Evolutionary conservation across 139 green algal genomes (phyloP).

Genomic region (Micromonas commoda): DNA sequence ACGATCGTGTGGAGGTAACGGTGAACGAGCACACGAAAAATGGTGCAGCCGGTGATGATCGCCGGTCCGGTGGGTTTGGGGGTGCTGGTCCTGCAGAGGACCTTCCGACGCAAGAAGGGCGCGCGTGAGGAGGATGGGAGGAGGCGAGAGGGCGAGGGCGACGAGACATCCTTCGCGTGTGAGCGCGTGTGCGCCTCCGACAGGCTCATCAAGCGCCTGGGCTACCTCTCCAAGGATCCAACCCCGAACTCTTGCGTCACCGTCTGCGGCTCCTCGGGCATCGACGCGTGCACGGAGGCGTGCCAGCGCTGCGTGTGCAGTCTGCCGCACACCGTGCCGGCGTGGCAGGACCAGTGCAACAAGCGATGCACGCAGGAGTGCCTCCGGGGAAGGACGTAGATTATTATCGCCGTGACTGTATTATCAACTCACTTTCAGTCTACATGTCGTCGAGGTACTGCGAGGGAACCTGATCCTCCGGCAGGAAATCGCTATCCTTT

Average conservation of each 20-base stretch:
- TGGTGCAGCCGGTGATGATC: not conserved
- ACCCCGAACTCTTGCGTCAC: conserved; percentile 84
- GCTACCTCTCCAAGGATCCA: conserved; percentile 72
- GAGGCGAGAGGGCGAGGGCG: conserved; percentile 37
- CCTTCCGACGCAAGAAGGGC: conserved; percentile 1
- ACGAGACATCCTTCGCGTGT: conserved; percentile 74
- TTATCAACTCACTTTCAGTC: no score
- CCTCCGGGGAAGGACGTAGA: conserved; percentile 29
- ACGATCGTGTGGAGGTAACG: no score
- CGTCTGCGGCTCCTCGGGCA: conserved; percentile 76
- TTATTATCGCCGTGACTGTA: no score
- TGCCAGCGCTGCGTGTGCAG: conserved; percentile 77
- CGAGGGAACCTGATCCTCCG: not conserved
- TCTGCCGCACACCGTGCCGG: conserved; percentile 83
- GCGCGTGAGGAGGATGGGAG: conserved; percentile 17
- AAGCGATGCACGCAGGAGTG: conserved; percentile 78
- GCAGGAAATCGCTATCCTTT: conserved; percentile 15
- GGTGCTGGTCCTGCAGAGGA: conserved; percentile 38
- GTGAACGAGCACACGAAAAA: no score
- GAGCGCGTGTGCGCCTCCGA: conserved; percentile 89
- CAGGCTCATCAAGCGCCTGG: conserved; percentile 67
- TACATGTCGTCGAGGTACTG: conserved; percentile 4
- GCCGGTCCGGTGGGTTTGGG: not conserved
- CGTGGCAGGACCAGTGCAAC: conserved; percentile 87
- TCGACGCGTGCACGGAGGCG: conserved; percentile 84